Evolutionary conservation across 495 filamentous ascomycete species (phyloP).

Genomic region (Neurospora sp.): DNA sequence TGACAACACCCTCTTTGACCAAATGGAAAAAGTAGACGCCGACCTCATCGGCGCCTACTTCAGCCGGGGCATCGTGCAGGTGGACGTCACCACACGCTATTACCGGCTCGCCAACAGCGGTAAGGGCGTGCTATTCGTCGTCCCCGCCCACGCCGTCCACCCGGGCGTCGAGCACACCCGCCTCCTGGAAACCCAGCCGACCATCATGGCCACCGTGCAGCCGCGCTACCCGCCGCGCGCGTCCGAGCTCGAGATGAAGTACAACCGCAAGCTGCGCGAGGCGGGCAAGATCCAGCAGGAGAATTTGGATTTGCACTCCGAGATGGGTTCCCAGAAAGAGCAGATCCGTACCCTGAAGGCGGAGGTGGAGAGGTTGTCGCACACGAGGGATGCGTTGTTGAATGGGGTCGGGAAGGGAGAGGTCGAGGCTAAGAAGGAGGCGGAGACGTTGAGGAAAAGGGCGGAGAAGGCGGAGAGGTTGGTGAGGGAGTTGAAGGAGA

Average conservation of each 20-base stretch:
- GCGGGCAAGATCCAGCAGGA: constrained; percentile 7
- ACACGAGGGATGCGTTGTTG: constrained; percentile 11
- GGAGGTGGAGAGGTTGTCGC: constrained; percentile 10
- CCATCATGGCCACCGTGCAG: constrained; percentile 31
- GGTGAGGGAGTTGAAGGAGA: constrained; percentile 5
- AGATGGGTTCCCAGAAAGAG: constrained; percentile 1
- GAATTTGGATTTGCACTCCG: background rate
- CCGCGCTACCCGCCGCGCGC: constrained; percentile 24
- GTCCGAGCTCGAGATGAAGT: constrained; percentile 27
- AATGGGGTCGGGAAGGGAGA: constrained; percentile 9
- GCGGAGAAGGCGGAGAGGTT: constrained; percentile 6
- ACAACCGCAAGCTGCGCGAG: constrained; percentile 5
- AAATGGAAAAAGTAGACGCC: background rate
- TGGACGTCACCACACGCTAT: constrained; percentile 36
- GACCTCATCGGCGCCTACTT: constrained; percentile 12
- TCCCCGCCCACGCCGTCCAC: constrained; percentile 38
- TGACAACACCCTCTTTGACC: background rate
- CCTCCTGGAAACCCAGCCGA: constrained; percentile 33
- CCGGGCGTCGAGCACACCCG: constrained; percentile 31
- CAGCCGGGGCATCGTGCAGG: constrained; percentile 29
- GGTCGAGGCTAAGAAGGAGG: constrained; percentile 6
- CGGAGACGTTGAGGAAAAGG: constrained; percentile 1
- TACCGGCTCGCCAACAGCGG: constrained; percentile 35
- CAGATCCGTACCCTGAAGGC: constrained; percentile 10
- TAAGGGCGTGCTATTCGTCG: constrained; percentile 34